phyloP scores from a whole-genome alignment of 1,284 basidiomycete genomes.

The Vanrija humicola region DNA sequence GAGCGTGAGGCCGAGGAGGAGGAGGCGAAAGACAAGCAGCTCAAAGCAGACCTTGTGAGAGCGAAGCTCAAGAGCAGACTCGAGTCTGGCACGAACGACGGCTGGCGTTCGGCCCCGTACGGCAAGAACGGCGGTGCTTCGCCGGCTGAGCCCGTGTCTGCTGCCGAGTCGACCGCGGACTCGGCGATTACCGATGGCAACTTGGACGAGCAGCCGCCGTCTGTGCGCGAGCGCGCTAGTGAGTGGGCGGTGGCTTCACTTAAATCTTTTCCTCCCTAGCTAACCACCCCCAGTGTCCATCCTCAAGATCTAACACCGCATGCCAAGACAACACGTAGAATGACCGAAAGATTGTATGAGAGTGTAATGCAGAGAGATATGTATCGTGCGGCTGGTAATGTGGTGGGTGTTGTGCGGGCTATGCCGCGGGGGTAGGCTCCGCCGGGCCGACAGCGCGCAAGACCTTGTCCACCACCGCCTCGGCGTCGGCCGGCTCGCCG shows the following conservation, averaged over 20 bases:
- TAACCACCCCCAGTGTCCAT: conserved; percentile 6
- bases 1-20: conserved; percentile 44
- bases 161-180: background rate
- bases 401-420: background rate
- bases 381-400: too few relatives aligned
- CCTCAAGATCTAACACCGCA: conserved; percentile 5
- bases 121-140: conserved; percentile 12
- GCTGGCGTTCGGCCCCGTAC: conserved; percentile 23
- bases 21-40: conserved; percentile 38
- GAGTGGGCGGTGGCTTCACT: too few relatives aligned
- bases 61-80: conserved; percentile 17
- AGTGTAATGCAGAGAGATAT: too few relatives aligned
- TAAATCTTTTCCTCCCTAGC: too few relatives aligned
- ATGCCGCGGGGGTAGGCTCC: too few relatives aligned
- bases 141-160: too few relatives aligned
- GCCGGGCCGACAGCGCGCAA: too few relatives aligned
- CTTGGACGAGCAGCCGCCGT: background rate
- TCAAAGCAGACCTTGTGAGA: conserved; percentile 24
- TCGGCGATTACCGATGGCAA: conserved; percentile 5
- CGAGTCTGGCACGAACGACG: conserved; percentile 20
- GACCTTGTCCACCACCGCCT: too few relatives aligned
- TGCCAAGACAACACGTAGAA: too few relatives aligned
- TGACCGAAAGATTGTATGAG: too few relatives aligned
- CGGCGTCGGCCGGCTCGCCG: too few relatives aligned
- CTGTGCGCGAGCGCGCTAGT: conserved; percentile 10